Evolutionary conservation across 306 rosid species (phyloP).

Genomic region (Betula pendula): DNA sequence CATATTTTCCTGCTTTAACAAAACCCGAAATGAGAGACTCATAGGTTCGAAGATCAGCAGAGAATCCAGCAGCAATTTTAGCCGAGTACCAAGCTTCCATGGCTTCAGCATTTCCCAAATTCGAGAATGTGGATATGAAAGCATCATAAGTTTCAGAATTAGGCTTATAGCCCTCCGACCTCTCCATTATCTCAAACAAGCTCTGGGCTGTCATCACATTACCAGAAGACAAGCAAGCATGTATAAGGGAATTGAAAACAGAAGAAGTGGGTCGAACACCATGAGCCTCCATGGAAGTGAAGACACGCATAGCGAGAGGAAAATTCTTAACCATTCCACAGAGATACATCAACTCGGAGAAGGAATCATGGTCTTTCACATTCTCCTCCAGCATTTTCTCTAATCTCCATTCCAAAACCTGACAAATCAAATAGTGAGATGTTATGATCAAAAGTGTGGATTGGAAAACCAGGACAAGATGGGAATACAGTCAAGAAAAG

Average conservation of each 20-base stretch:
- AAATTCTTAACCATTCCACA: slow-evolving; percentile 50
- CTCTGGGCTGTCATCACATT: slow-evolving; percentile 51
- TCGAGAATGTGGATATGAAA: slow-evolving; percentile 51
- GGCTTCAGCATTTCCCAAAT: slow-evolving; percentile 43
- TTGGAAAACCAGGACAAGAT: background rate
- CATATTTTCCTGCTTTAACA: slow-evolving; percentile 43
- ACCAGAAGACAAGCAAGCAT: slow-evolving; percentile 55
- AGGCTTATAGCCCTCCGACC: slow-evolving; percentile 53
- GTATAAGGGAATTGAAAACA: slow-evolving; percentile 63
- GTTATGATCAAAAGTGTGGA: background rate
- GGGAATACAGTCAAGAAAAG: background rate
- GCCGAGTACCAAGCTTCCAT: slow-evolving; percentile 67
- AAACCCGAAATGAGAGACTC: slow-evolving; percentile 53
- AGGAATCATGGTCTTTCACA: slow-evolving; percentile 38
- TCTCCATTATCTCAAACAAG: slow-evolving; percentile 67
- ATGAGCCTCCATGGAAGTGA: slow-evolving; percentile 57
- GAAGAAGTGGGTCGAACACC: slow-evolving; percentile 54
- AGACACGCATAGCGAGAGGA: slow-evolving; percentile 54
- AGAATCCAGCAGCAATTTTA: slow-evolving; percentile 46
- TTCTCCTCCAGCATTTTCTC: slow-evolving; percentile 56
- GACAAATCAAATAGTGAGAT: slow-evolving; percentile 24
- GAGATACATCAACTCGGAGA: slow-evolving; percentile 52
- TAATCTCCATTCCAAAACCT: slow-evolving; percentile 79
- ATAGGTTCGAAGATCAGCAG: slow-evolving; percentile 45
- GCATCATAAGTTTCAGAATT: slow-evolving; percentile 45